Evolutionary conservation across 1,139 yeast species (phyloP).

Genomic region (Keqinozyma sinolaborantium): DNA sequence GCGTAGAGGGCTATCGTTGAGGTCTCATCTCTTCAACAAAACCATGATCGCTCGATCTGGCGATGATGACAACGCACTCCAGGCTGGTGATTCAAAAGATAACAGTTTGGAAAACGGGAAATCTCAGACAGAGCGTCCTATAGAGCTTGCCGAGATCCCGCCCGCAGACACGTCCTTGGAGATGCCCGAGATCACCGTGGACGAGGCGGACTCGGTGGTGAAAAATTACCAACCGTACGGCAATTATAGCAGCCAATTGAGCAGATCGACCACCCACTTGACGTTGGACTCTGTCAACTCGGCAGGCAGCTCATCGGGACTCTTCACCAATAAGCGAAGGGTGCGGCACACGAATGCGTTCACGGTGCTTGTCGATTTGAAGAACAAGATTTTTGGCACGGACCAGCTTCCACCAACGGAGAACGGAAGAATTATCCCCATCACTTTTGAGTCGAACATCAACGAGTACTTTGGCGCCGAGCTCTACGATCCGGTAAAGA

Average conservation of each 20-base stretch:
- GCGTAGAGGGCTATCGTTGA: slow-evolving; percentile 68
- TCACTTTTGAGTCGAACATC: slow-evolving; percentile 36
- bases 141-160: too few relatives aligned
- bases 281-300: slow-evolving; percentile 18
- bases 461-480: slow-evolving; percentile 25
- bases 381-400: slow-evolving; percentile 39
- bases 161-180: too few relatives aligned
- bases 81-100: too few relatives aligned
- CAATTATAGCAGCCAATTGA: slow-evolving; percentile 13
- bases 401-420: slow-evolving; percentile 49
- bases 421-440: slow-evolving; percentile 75
- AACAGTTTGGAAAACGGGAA: too few relatives aligned
- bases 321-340: slow-evolving; percentile 17
- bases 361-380: slow-evolving; percentile 16
- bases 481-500: slow-evolving; percentile 21
- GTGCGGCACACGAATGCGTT: slow-evolving; percentile 6
- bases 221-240: slow-evolving; percentile 11
- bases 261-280: slow-evolving; percentile 27
- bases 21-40: slow-evolving; percentile 70
- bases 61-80: too few relatives aligned
- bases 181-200: slow-evolving; percentile 14
- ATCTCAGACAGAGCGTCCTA: too few relatives aligned
- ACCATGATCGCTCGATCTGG: slow-evolving; percentile 18
- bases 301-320: slow-evolving; percentile 18
- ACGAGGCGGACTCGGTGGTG: slow-evolving; percentile 4